Conservation (phyloP, 139 green algal genomes). For the Chlamydomonas urium region DNA sequence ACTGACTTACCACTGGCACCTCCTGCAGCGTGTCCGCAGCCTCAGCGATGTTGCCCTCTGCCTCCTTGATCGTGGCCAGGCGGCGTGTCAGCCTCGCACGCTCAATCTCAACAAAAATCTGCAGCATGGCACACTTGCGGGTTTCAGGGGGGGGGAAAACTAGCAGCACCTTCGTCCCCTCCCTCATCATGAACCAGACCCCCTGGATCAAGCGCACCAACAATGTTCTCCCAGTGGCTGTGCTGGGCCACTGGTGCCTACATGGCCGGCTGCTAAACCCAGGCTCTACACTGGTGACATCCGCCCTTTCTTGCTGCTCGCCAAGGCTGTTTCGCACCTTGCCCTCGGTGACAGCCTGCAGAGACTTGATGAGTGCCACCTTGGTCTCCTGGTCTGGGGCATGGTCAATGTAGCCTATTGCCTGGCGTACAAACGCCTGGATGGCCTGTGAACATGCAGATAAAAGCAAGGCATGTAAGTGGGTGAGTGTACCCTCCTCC, state of each 20-base stretch:
- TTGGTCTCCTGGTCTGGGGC: slow-evolving; percentile 66
- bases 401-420: slow-evolving; percentile 80
- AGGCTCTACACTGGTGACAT: no score
- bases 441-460: slow-evolving; percentile 60
- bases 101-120: slow-evolving; percentile 99
- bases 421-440: slow-evolving; percentile 84
- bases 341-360: slow-evolving; percentile 90
- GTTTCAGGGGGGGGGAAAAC: no score
- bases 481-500: no score
- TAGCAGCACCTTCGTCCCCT: no score
- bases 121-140: no score
- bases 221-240: no score
- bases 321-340: no score
- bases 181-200: no score
- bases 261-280: no score
- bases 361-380: slow-evolving; percentile 90
- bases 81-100: slow-evolving; percentile 82
- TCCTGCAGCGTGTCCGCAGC: slow-evolving; percentile 95
- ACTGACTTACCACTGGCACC: slow-evolving; percentile 84
- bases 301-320: no score
- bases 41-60: slow-evolving; percentile 86
- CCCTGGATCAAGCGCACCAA: no score
- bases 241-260: no score
- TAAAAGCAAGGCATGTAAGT: slow-evolving; percentile 1
- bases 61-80: slow-evolving; percentile 87